A percentile compares a stretch with the other conserved stretches of the same genome.
Evolutionary conservation across 169 alveolate species (phyloP).

Genomic region (Sarcocystis neurona): DNA sequence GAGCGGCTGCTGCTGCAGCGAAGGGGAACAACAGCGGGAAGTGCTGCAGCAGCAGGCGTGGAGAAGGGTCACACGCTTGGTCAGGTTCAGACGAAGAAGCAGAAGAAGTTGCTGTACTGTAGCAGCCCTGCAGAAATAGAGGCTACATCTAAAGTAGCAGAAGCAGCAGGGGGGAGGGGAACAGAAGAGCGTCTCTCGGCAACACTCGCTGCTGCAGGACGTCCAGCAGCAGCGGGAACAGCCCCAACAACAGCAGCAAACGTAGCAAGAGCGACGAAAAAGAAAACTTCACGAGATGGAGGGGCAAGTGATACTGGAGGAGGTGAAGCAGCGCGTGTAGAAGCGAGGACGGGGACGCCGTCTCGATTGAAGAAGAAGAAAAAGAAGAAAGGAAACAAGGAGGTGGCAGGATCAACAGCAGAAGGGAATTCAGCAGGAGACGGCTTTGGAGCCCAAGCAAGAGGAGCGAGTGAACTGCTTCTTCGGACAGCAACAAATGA

Average conservation of each 20-base stretch:
- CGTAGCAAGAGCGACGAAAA: not conserved
- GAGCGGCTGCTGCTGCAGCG: slow-evolving; percentile 25
- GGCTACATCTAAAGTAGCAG: not conserved
- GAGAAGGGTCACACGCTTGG: not conserved
- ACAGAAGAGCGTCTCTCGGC: not conserved
- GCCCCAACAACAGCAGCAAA: slow-evolving; percentile 14
- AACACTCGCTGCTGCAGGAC: slow-evolving; percentile 35
- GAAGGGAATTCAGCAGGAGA: not conserved
- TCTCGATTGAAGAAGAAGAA: not conserved
- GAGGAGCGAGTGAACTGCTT: not conserved
- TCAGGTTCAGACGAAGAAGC: not conserved
- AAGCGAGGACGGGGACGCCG: not conserved
- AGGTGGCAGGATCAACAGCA: not conserved
- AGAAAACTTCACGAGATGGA: not conserved
- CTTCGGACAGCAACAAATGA: not conserved
- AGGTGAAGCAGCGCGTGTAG: not conserved
- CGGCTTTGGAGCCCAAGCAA: not conserved
- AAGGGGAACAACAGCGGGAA: not conserved
- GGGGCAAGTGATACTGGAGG: slow-evolving; percentile 15
- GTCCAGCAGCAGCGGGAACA: slow-evolving; percentile 24
- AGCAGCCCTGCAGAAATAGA: slow-evolving; percentile 1
- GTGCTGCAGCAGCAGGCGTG: slow-evolving; percentile 50
- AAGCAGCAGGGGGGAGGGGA: not conserved
- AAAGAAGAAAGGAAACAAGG: not conserved
- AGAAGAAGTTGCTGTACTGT: not conserved